Base-by-base conservation (phyloP, 2,329 filamentous ascomycete genomes). In the Fusarium udum region DNA sequence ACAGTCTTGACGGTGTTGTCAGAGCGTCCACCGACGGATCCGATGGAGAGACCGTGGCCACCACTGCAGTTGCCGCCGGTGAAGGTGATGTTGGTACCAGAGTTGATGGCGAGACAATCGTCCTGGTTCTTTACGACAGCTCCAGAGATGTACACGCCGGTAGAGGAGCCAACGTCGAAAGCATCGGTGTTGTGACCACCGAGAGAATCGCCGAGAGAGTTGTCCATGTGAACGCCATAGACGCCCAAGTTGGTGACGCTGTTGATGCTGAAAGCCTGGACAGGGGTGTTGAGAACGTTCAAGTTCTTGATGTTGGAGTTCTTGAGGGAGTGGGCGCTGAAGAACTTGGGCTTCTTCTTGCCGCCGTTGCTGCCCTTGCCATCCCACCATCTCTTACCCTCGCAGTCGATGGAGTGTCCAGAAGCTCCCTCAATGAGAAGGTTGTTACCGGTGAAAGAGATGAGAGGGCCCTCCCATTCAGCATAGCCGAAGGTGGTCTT, bases 401-500 rank as follows among this genome's bases (percentile, higher is more conserved):
- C 84, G 62, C 88, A 88, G 75, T 92, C 84, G 58, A 92, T 85
- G 24, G 68, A 84, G 84, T 74, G 69, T 12, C 72, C 90, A 3
- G 81, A 74, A 28, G 86, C 86, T 52, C 87, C 88, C 14, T 83
- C 83, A 43, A 92, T 84, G 34, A 84, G 85, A 74, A 92, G 85
- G 69, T 84, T 82, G 40, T 80, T 87, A 45, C 91, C 91, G 3
- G 87, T 87, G 70, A 92, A 84, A 34, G 86, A 85, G 75, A 93
- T 85, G 20, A 93, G 84, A 49, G 91, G 91, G 0, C 91, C 91
- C 4, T 80, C 79, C 91, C 91, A 93, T 76, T 91, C 87, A 71
- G 88, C 83, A 82, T 92, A 92, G 26, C 85, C 91, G 77, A 91
- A 93, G 61, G 87, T 89, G n/a, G 91, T 93, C 20, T 84, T 88